Percentiles rank a stretch among this genome's conserved stretches.
These are phyloP conservation scores for Bacterosira constricta DNA, from an alignment of 108 stramenopile species.

Conservation along the genomic window DNA sequence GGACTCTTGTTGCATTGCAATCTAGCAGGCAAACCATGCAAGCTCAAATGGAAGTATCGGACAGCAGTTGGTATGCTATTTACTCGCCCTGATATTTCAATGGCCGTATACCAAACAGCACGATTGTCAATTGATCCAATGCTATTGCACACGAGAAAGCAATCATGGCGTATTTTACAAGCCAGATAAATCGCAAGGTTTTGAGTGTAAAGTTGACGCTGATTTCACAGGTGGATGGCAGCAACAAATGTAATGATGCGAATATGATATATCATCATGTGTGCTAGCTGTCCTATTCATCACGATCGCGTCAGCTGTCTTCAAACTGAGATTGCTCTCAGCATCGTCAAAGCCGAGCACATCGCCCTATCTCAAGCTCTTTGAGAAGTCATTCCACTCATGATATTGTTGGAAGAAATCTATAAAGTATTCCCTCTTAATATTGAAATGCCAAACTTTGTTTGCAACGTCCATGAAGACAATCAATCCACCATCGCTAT, in stretches of 20 bases:
- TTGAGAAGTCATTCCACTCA: slow-evolving; percentile 38
- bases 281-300: slow-evolving; percentile 35
- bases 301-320: slow-evolving; percentile 38
- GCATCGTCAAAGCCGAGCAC: slow-evolving; percentile 35
- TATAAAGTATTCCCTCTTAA: neutral
- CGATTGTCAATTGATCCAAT: slow-evolving; percentile 43
- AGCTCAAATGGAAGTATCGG: slow-evolving; percentile 26
- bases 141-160: slow-evolving; percentile 42
- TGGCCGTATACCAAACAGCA: slow-evolving; percentile 40
- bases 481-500: no score
- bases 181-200: neutral
- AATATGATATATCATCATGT: slow-evolving; percentile 25
- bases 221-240: slow-evolving; percentile 46
- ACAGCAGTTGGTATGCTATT: slow-evolving; percentile 40
- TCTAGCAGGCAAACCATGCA: neutral
- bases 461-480: neutral
- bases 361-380: slow-evolving; percentile 26
- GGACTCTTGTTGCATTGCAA: slow-evolving; percentile 5
- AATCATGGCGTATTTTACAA: slow-evolving; percentile 15
- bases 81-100: slow-evolving; percentile 34
- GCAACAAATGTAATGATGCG: neutral
- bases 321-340: slow-evolving; percentile 37
- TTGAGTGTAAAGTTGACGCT: slow-evolving; percentile 45
- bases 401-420: slow-evolving; percentile 34
- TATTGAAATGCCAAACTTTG: neutral